Percentiles rank a stretch among this genome's conserved stretches.
Conservation (phyloP, 202 grass and related monocot species). For the Dendrocalamus latiflorus region DNA sequence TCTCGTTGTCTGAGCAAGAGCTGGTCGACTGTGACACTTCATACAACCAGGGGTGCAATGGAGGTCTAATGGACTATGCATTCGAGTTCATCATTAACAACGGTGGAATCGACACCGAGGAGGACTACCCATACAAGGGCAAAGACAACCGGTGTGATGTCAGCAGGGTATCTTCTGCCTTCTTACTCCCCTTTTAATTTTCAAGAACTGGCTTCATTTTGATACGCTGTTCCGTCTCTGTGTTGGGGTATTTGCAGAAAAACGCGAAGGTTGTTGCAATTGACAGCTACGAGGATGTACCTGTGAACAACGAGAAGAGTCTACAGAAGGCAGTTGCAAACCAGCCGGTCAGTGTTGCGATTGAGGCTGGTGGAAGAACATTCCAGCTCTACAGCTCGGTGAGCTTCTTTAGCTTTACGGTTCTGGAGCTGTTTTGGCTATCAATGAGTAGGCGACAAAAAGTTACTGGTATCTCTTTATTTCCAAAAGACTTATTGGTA, state of each 20-base stretch:
- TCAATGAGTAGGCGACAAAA: neutral
- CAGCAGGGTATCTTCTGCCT: constrained; percentile 37
- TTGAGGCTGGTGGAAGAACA: constrained; percentile 51
- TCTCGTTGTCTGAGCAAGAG: constrained; percentile 81
- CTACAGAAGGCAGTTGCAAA: constrained; percentile 70
- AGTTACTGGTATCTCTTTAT: neutral
- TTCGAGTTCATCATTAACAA: constrained; percentile 85
- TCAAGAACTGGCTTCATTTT: neutral
- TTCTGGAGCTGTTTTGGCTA: neutral
- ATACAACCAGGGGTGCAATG: constrained; percentile 83
- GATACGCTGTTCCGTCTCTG: neutral
- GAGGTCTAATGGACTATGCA: constrained; percentile 85
- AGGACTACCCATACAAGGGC: constrained; percentile 69
- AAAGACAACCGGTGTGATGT: constrained; percentile 45
- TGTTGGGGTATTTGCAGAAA: constrained; percentile 48
- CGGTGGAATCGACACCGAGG: constrained; percentile 52
- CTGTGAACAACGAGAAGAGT: constrained; percentile 47
- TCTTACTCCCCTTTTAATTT: neutral
- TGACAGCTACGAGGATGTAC: constrained; percentile 65
- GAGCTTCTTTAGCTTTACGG: constrained; percentile 1
- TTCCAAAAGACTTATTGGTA: neutral
- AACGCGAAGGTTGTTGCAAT: constrained; percentile 72
- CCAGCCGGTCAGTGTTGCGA: constrained; percentile 73
- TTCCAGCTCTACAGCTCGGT: constrained; percentile 76
- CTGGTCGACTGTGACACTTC: constrained; percentile 84